phyloP scores from a whole-genome alignment of 345 rosid species.

The Noccaea bulbosa region DNA sequence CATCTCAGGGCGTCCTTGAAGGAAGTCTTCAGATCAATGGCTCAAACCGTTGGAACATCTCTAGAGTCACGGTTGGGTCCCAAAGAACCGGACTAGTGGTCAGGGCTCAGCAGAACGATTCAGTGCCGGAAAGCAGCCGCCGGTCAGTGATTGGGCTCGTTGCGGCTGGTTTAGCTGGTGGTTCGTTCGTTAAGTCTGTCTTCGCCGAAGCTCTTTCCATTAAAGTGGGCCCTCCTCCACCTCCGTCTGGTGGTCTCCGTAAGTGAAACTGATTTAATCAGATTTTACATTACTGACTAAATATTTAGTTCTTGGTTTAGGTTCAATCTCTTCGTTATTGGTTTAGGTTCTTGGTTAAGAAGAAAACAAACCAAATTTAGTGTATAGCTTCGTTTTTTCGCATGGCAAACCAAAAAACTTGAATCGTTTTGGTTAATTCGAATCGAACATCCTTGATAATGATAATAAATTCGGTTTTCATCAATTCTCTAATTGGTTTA shows the following conservation, averaged over 20 bases:
- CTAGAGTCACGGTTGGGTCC: constrained; percentile 39
- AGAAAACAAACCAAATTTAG: no score
- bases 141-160: constrained; percentile 74
- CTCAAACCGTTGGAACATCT: constrained; percentile 51
- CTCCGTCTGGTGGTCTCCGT: constrained; percentile 93
- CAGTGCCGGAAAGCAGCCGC: constrained; percentile 67
- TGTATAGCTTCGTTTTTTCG: no score
- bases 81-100: constrained; percentile 51
- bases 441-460: no score
- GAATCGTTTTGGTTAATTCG: constrained; percentile 3
- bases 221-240: constrained; percentile 87
- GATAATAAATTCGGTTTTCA: no score
- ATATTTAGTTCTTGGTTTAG: constrained; percentile 1
- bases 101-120: constrained; percentile 63
- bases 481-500: no score
- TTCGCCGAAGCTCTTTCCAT: constrained; percentile 75
- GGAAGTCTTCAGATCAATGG: constrained; percentile 54
- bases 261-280: constrained; percentile 45
- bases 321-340: background rate
- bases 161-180: constrained; percentile 74
- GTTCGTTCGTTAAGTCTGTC: constrained; percentile 69
- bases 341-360: no score
- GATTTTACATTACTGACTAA: background rate
- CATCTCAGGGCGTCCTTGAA: constrained; percentile 69
- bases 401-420: no score